Evolutionary conservation across 371 early-diverging fungal genomes (phyloP), one percentile per base, ranked within the genome.

Genomic region (Mycotypha africana): DNA sequence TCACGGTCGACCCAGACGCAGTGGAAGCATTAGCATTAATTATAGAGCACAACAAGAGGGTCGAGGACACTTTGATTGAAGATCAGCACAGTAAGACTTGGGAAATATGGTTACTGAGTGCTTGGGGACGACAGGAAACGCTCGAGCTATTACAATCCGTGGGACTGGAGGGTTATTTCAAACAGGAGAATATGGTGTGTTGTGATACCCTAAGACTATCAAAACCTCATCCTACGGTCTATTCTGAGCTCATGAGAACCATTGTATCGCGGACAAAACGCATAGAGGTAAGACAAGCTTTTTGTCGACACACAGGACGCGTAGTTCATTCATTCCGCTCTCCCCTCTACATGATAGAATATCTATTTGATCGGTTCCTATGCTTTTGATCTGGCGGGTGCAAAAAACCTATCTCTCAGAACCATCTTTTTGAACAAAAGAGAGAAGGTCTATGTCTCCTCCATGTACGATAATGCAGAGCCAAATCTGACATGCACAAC

Each of bases 151-250:
- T 66, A 16, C 16, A 30, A 17, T 26, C 37, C 17, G 47, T 25
- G 9, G 33, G 26, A 8, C 16, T 56, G 7, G 10, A 31, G 15
- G 24, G 26, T 16, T 44, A 25, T 42, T 19, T 45, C 2, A 35
- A 47, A 26, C 47, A 43, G 12, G 47, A 39, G 11, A 54, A 51
- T 31, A 53, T 61, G 0, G 23, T 57, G 15, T 50, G 64, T 22
- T 70, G 71, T 38, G 71, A 70, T 45, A 60, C 66, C 12, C 28
- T 70, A 25, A 16, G 39, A 9, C 16, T 67, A 3, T 60, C 71
- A 9, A 66, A 62, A 46, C 71, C 71, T 1, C 71, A 70, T 51
- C 67, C 71, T 0, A 66, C 60, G 42, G 67, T 70, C 8, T 70
- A 70, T 38, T 60, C 63, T 6, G 62, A 66, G 28, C 35, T 63